phyloP scores from a whole-genome alignment of 345 rosid species.

The Eucalyptus globulus region DNA sequence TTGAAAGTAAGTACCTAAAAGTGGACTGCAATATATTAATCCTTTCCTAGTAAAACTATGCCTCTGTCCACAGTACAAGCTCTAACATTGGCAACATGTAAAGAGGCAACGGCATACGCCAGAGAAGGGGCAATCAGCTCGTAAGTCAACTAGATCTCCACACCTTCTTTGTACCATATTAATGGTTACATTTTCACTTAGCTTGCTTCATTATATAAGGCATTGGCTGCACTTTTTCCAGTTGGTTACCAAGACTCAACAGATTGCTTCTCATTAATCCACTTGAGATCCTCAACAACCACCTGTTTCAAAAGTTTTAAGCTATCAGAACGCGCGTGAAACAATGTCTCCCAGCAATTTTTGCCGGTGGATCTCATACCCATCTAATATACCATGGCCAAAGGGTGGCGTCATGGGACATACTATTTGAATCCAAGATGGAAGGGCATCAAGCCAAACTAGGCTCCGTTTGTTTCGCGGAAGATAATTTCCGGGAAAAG shows the following conservation, averaged over 20 bases:
- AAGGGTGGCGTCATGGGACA: background rate
- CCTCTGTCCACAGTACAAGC: background rate
- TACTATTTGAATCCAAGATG: background rate
- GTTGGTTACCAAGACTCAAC: background rate
- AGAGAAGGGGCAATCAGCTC: background rate
- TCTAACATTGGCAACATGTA: background rate
- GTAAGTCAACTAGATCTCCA: background rate
- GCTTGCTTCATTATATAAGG: background rate
- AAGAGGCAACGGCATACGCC: background rate
- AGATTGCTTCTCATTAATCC: background rate
- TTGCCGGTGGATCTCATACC: background rate
- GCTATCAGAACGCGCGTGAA: background rate
- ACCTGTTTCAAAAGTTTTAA: background rate
- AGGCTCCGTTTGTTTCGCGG: background rate
- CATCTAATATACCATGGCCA: background rate
- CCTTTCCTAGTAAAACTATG: background rate
- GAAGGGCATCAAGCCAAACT: background rate
- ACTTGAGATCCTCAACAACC: background rate
- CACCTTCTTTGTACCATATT: background rate
- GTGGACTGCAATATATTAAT: background rate
- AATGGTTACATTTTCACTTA: background rate
- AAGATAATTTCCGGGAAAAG: too few species aligned
- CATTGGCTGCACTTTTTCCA: background rate
- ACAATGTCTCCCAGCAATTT: background rate
- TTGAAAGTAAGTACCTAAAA: accelerated